Evolutionary conservation across 2,329 filamentous ascomycete genomes (phyloP), one percentile per base, ranked within the genome.

Genomic region (Verruconis gallopava): DNA sequence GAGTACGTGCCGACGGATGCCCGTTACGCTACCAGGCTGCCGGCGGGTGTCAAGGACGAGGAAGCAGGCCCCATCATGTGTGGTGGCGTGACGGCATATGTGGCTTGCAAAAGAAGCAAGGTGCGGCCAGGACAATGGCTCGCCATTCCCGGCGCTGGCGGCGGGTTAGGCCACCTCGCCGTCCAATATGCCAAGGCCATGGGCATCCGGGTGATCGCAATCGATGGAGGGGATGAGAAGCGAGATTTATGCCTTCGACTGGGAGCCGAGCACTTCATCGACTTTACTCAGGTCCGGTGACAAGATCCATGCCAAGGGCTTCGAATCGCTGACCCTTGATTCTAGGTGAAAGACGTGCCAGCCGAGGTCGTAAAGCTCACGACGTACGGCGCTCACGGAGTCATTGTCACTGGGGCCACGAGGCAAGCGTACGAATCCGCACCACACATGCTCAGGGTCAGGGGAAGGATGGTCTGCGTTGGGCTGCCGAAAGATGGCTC

Each of bases 181-280:
- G 69, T 82, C 51, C 88, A 94, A 66, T 94, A 93, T 63, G 85
- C 84, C 42, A 83, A 80, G 62, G 88, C 86, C 33, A 93, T 95
- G 86, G 85, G 86, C 44, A 66, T 93, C 40, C 71, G 78, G 49
- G 68, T 77, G 50, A 78, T 94, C 54, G 85, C 80, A 51, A 86
- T 95, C 50, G 88, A 94, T 54, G 75, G 73, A 38, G 86, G 86
- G 38, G 74, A 76, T 3, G 85, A 91, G 65, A 94, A 94, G 75
- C 35, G 12, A 33, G 18, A 37, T n/a, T 36, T 42, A 6, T 35
- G 17, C 18, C 70, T 66, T 54, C 66, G 73, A 47, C 76, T 93
- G 38, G 88, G 88, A 38, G 79, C 84, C 4, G 61, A 68, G 33
- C 52, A 71, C 38, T 96, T 79, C 53, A 72, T 95, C 58, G 89